Evolutionary conservation across 768 basidiomycete species (phyloP).

Genomic region (Serendipita vermifera): DNA sequence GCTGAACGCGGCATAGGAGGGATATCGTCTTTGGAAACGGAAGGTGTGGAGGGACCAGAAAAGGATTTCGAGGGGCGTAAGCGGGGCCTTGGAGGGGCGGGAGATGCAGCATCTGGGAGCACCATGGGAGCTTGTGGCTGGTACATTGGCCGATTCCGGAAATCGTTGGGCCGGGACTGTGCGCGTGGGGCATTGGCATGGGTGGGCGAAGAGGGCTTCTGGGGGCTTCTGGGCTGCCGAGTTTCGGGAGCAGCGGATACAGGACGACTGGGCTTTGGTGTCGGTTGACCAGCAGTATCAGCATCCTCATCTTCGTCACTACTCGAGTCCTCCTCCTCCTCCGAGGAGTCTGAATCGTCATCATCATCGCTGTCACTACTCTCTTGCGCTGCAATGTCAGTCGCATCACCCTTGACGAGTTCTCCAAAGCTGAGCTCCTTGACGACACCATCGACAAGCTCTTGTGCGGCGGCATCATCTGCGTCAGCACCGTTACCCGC

Average conservation of each 20-base stretch:
- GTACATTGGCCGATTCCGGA: conserved; percentile 24
- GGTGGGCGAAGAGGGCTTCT: conserved; percentile 32
- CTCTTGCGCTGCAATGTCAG: conserved; percentile 65
- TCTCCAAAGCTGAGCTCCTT: conserved; percentile 73
- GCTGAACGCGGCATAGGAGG: conserved; percentile 7
- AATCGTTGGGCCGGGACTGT: conserved; percentile 30
- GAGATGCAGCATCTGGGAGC: conserved; percentile 5
- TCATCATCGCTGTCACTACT: conserved; percentile 30
- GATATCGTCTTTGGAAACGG: not conserved
- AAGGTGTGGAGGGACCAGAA: conserved; percentile 1
- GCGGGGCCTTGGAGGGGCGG: conserved; percentile 9
- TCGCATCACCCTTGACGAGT: conserved; percentile 60
- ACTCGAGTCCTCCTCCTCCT: conserved; percentile 13
- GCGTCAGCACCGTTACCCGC: conserved; percentile 43
- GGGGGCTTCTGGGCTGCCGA: conserved; percentile 28
- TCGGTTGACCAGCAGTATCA: conserved; percentile 24
- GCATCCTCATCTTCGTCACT: conserved; percentile 26
- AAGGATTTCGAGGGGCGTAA: conserved; percentile 1
- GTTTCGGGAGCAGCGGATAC: conserved; percentile 21
- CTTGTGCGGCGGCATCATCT: conserved; percentile 74
- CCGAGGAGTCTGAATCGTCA: conserved; percentile 29
- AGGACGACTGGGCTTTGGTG: conserved; percentile 22
- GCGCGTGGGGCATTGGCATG: conserved; percentile 20
- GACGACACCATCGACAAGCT: conserved; percentile 68
- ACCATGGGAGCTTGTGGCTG: conserved; percentile 14